Evolutionary conservation across 2,329 filamentous ascomycete species (phyloP), one percentile per base, ranked within the genome.

Genomic region (Pseudodiploospora longispora): DNA sequence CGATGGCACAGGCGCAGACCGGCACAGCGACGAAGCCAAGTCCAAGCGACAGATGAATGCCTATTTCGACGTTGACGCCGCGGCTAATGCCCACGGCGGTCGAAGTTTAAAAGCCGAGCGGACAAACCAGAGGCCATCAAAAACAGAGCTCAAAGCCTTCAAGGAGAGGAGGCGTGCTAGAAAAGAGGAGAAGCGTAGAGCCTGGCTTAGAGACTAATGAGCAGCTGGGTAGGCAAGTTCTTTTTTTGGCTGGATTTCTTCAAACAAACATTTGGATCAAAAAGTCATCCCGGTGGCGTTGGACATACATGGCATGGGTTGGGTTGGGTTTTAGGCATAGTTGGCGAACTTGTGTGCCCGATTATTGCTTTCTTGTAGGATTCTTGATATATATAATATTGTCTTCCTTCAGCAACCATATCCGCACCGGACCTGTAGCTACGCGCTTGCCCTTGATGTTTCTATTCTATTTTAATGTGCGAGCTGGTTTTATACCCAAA

Each of bases 41-140:
- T 84, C 84, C 48, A 75, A 74, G 41, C 76, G 93, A 37, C 93
- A 97, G 68, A 85, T 97, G 85, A 86, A 87, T 59, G 87, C 89
- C 35, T 97, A 84, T 67, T 98, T 97, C 63, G 91, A 98, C 60
- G 90, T 96, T 36, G 90, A 97, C 63, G 87, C 89, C 4, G 90
- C 89, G 3, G 91, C 90, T 4, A 96, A 95, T 59, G 79, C 80
- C 46, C 90, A 98, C 59, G 84, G 95, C 55, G 93, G 93, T 2
- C 79, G 84, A 47, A 96, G 90, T 59, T 70, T 98, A 47, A 94
- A 91, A 67, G 93, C 89, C 2, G 93, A 98, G 71, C 76, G 93
- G 44, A 82, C 85, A 46, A 81, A 82, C 43, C 90, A 93, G 76
- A 89, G 87, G 66, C 74, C 91, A 27, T 84, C 71, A 45, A 95